Evolutionary conservation across 768 basidiomycete species (phyloP), one percentile per base, ranked within the genome.

Genomic region (Podaxis sp.): DNA sequence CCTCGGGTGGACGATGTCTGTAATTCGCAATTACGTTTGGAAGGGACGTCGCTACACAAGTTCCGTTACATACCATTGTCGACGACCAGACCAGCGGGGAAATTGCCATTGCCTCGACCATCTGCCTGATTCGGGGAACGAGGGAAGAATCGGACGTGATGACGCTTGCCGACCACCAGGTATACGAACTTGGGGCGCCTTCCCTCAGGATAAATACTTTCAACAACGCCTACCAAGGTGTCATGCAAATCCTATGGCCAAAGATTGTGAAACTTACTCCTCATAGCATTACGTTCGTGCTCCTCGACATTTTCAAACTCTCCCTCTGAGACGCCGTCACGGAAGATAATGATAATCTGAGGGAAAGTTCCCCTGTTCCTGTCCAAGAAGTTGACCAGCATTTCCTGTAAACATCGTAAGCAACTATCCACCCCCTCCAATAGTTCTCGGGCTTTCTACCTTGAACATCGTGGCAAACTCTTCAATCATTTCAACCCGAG

Each of bases 161-260:
- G 88, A 55, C 87, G 74, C 70, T 90, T 90, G 1, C 83, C 84
- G 6, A 89, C 88, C 17, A 87, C 77, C 13, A 89, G 80, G 66
- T 82, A 87, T 0, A 82, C 81, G 0, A 89, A 20, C 1, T 70
- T 73, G 0, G 86, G 85, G 22, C 40, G 12, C 33, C 37, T 44
- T n/a, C 28, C 54, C 37, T 30, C 11, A 2, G 65, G 66, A 66
- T 33, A 71, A 15, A 15, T 60, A 20, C 28, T 50, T 15, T 28
- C 28, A 20, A 60, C 6, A 4, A 38, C 56, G 13, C 61, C 59
- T 64, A 26, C 30, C 22, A 1, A 6, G 8, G 37, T n/a, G 26
- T 56, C 46, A 44, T 4, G 40, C n/a, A n/a, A 28, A 24, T 33
- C 4, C 15, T 6, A n/a, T 22, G 58, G 11, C 66, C 44, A 10